Percentiles rank a stretch among this genome's conserved stretches.
Conservation (phyloP, 306 rosid genomes). For the Morella rubra region DNA sequence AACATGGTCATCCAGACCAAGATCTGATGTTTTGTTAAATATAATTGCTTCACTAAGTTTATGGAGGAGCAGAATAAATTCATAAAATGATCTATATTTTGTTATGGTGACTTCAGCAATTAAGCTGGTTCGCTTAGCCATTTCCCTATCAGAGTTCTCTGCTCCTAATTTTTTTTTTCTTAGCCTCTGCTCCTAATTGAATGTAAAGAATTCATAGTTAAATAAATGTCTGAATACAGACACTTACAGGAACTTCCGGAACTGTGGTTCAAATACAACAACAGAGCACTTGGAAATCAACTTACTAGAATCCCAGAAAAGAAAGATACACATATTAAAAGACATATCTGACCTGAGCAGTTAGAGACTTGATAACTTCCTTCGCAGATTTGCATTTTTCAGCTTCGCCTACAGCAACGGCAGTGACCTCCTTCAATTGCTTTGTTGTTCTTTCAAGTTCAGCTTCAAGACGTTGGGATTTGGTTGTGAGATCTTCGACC, state of each 20-base stretch:
- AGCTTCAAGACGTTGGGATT: slow-evolving; percentile 73
- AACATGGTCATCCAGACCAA: neutral
- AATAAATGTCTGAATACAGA: neutral
- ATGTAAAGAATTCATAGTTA: neutral
- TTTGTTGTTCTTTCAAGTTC: slow-evolving; percentile 72
- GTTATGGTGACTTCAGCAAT: neutral
- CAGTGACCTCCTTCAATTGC: slow-evolving; percentile 71
- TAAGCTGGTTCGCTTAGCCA: neutral
- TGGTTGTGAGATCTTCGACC: slow-evolving; percentile 76
- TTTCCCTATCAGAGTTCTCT: neutral
- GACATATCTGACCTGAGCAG: slow-evolving; percentile 71
- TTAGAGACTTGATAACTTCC: slow-evolving; percentile 82
- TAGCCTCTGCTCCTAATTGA: neutral
- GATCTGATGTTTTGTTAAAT: neutral
- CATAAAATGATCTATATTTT: neutral
- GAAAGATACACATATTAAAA: slow-evolving; percentile 9
- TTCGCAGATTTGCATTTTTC: slow-evolving; percentile 89
- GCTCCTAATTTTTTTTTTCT: neutral
- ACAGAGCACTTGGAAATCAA: slow-evolving; percentile 19
- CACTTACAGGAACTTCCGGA: neutral
- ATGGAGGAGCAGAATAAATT: slow-evolving; percentile 1
- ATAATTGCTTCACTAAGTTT: neutral
- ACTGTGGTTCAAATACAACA: slow-evolving; percentile 22
- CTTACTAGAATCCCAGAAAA: slow-evolving; percentile 10
- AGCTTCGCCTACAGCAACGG: slow-evolving; percentile 82